These are phyloP conservation scores for Ophiognomonia clavigignenti-juglandacearum DNA, from an alignment of 2,329 filamentous ascomycete species.

Conservation along the genomic window DNA sequence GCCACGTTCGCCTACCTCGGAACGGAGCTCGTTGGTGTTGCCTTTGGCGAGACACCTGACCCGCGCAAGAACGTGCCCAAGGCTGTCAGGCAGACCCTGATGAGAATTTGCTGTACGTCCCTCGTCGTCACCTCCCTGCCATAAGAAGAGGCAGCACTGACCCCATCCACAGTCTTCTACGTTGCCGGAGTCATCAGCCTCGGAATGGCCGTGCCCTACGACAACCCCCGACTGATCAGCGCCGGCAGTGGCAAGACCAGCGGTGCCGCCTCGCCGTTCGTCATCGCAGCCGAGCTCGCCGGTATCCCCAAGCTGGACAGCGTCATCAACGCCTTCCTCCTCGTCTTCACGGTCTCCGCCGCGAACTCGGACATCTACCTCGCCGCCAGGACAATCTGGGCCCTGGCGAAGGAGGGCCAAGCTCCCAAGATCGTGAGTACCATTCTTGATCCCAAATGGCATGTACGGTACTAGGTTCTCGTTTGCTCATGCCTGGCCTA, in stretches of 20 bases:
- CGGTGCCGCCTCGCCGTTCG: slow-evolving; percentile 37
- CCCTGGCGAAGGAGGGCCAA: slow-evolving; percentile 34
- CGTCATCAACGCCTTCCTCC: slow-evolving; percentile 57
- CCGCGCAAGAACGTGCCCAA: slow-evolving; percentile 61
- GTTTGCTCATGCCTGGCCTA: too few species aligned
- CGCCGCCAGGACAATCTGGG: slow-evolving; percentile 35
- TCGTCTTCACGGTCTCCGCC: slow-evolving; percentile 54
- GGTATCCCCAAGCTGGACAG: slow-evolving; percentile 45
- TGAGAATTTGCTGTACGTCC: slow-evolving; percentile 30
- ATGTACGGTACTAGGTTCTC: too few species aligned
- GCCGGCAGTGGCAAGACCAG: slow-evolving; percentile 45
- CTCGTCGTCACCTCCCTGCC: too few species aligned
- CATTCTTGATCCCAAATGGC: too few species aligned
- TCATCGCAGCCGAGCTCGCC: slow-evolving; percentile 48
- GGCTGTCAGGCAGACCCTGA: slow-evolving; percentile 65
- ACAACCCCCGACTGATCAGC: slow-evolving; percentile 46
- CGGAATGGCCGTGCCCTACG: slow-evolving; percentile 53
- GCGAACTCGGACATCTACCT: slow-evolving; percentile 56
- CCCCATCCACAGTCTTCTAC: too few species aligned
- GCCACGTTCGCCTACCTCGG: slow-evolving; percentile 35
- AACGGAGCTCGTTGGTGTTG: slow-evolving; percentile 64
- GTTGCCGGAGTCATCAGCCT: slow-evolving; percentile 59
- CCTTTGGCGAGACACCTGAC: slow-evolving; percentile 64
- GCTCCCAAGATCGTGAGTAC: slow-evolving; percentile 26
- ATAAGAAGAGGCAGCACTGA: too few species aligned